Base-by-base conservation (phyloP, 371 early-diverging fungal species). In the Mucor sp. region DNA sequence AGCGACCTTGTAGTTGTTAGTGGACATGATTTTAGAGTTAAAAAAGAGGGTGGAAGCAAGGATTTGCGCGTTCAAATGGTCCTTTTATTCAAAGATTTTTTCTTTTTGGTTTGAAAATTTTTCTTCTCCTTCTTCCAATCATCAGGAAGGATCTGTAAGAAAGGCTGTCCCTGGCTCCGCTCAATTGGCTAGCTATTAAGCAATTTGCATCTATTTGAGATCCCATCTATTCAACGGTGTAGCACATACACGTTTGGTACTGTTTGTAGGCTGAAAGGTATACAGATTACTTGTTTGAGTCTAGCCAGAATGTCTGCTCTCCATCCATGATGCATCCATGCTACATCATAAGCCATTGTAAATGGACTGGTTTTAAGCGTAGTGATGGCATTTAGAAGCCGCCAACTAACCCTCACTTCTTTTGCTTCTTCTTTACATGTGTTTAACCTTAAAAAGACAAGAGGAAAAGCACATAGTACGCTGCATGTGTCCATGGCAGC, bases 1-100 rank as follows among this genome's bases (percentile, higher is more conserved):
- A 78, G 97, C 88, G 69, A 83, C 84, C 81, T 83, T 83, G 68
- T 83, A 83, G 58, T 62, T 68, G 39, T 59, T 66, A 41, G 63
- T 63, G 37, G 73, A 67, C 69, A 69, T 73, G 35, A 30, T 73
- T 66, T 28, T 23, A 32, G 11, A 23, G 43, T 56, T 28, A 41
- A 63, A 63, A 63, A 58, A 60, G 62, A 41, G 50, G 63, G 55
- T 66, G 43, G 25, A 66, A 60, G 35, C 35, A 33, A 62, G 35
- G 30, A 1, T 19, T 12, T 23, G 33, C 37, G 48, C 50, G 41
- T 39, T 19, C 9, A 17, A 9, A 37, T 59, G n/a, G 60, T 9
- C 47, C 14, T 57, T 63, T 68, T 47, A 48, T 59, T 66, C 56
- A n/a, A 21, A 47, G 27, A 39, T 64, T 60, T 43, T 55, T 39